Evolutionary conservation across 179 eudicot species (phyloP).

Genomic region (Vitellaria paradoxa): DNA sequence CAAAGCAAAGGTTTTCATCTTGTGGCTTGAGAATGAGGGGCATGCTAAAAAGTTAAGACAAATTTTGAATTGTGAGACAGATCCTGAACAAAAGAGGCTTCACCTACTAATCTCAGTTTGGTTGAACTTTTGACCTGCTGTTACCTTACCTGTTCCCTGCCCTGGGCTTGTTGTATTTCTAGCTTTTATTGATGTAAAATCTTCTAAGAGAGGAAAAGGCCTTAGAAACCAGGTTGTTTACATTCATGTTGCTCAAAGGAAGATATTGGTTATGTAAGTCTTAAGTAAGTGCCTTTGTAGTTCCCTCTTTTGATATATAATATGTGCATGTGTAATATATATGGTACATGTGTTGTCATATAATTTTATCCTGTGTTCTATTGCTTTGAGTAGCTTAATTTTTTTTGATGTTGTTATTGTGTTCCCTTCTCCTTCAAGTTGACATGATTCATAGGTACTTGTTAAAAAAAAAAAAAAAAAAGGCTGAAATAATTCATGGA

Average conservation of each 20-base stretch:
- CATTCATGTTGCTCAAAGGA: not conserved
- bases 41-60: not conserved
- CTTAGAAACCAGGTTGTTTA: not conserved
- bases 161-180: not conserved
- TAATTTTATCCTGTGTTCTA: not conserved
- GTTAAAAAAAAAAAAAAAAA: too few species aligned
- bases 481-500: not conserved
- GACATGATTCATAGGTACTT: not conserved
- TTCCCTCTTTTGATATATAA: too few species aligned
- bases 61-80: too few species aligned
- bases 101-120: not conserved
- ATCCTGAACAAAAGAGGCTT: too few species aligned
- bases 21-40: not conserved
- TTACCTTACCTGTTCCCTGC: not conserved
- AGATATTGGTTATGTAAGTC: not conserved
- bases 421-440: not conserved
- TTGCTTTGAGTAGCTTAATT: not conserved
- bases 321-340: too few species aligned
- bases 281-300: too few species aligned
- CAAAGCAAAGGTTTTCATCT: not conserved
- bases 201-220: not conserved
- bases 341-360: not conserved
- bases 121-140: not conserved
- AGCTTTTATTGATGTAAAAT: not conserved
- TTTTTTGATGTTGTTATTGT: not conserved